Evolutionary conservation across 2,329 filamentous ascomycete species (phyloP), one percentile per base, ranked within the genome.

Genomic region (Aspergillaceae sp.): DNA sequence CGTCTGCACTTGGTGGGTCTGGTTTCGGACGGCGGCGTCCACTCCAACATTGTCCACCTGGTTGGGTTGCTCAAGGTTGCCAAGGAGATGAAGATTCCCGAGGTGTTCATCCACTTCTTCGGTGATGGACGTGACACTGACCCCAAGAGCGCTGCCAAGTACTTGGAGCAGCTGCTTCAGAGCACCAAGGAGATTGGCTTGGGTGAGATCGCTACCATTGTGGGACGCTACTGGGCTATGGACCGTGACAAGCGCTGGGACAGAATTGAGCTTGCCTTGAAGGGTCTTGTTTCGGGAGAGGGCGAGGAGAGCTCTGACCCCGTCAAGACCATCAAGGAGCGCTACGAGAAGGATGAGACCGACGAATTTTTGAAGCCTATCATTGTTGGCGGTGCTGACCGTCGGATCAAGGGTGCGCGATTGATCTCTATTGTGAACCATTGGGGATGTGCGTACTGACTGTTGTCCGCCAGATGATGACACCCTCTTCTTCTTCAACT

Each of bases 201-300:
- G 53, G 92, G 91, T 56, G 79, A 96, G 70, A 80, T 98, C 54
- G 91, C 87, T 30, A 96, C 92, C 34, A 80, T 97, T 41, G 91
- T 97, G 50, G 92, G 92, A 50, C 83, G 91, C 58, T 98, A 97
- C 82, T 98, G 87, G 70, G 88, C 89, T 71, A 98, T 98, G 92
- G 92, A 98, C 76, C 90, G 92, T 58, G 92, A 98, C 70, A 97
- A 97, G 87, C 83, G 92, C 68, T 98, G 92, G 92, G 92, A 98
- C 65, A 81, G 92, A 65, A 77, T 95, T 56, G 87, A 96, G 75
- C 61, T 95, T 57, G 92, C 86, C 56, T 75, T 98, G 66, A 91
- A 92, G 73, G 92, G 87, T 49, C 66, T 98, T 59, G 74, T 95
- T 40, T 74, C 79, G 8, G 91, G 92, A 49, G 87, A 96, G 69